These are phyloP conservation scores for Globisporangium rhizosaccharum DNA, from an alignment of 352 stramenopile species.

Conservation along the genomic window DNA sequence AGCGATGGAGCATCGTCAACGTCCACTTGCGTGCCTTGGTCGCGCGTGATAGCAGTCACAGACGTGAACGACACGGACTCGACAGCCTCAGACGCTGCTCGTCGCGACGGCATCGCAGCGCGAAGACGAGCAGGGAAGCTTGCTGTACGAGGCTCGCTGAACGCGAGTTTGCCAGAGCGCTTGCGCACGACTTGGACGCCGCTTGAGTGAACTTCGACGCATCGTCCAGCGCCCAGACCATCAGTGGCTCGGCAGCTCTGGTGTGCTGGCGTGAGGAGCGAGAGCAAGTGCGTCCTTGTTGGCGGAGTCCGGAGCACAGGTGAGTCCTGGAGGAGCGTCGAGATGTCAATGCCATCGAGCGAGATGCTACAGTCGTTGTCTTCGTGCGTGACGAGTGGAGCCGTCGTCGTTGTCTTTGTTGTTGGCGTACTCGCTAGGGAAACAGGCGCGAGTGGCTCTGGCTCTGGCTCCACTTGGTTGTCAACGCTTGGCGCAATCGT, in stretches of 20 bases:
- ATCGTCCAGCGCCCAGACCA: conserved; percentile 1
- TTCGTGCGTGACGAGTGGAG: too few relatives aligned
- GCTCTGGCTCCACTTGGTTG: conserved; percentile 24
- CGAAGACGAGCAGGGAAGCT: conserved; percentile 26
- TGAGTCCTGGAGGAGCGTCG: conserved; percentile 23
- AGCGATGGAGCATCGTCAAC: conserved; percentile 1
- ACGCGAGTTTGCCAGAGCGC: conserved; percentile 24
- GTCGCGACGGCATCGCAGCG: conserved; percentile 13
- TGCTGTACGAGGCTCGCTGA: conserved; percentile 11
- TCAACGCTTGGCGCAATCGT: conserved; percentile 4
- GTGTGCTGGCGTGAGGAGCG: conserved; percentile 33
- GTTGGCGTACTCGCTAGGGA: background rate
- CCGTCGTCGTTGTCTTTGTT: background rate
- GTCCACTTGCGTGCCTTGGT: conserved; percentile 30
- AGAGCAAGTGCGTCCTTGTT: conserved; percentile 18
- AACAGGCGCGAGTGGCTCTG: conserved; percentile 7
- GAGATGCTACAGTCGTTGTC: conserved; percentile 1
- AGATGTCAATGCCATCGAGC: conserved; percentile 17
- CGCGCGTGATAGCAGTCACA: conserved; percentile 18
- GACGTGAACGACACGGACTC: conserved; percentile 21
- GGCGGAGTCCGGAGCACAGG: conserved; percentile 1
- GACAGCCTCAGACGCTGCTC: background rate
- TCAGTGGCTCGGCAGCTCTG: conserved; percentile 5
- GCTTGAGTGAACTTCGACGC: conserved; percentile 1
- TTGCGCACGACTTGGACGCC: conserved; percentile 1